Base-by-base conservation (phyloP, 306 rosid species). In the Albizia julibrissin region DNA sequence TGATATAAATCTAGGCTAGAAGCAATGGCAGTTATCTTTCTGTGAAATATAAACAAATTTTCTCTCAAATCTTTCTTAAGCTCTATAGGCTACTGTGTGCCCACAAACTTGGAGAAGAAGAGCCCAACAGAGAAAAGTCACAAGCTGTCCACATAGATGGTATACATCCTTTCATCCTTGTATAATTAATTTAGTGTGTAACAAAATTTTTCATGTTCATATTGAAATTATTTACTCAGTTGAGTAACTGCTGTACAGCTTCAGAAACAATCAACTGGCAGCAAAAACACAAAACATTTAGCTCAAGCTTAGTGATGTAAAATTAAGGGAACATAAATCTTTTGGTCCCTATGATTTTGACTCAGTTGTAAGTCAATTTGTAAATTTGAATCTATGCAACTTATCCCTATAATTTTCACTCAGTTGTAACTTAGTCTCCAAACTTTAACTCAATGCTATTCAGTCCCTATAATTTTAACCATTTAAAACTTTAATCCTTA, bases 1-100 rank as follows among this genome's bases (percentile, higher is more conserved):
- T 19, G 77, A 67, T 78, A 61, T 42, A 80, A 27, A 77, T 46
- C 75, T 54, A 72, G 70, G 74, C 68, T 26, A 29, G 85, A 50
- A 80, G 76, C 66, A 68, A 70, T 31, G 74, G 72, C 8, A 5
- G 33, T 46, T 52, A 18, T 29, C 21, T 69, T 68, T 77, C 44
- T 15, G 49, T 82, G 39, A 56, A 69, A 76, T 22, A n/a, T 19
- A 37, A 68, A 68, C 54, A 69, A 67, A 68, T 66, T 40, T 82
- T 40, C 56, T 46, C 33, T 34, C 62, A 43, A 37, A 82, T 71
- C 74, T 58, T 69, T 79, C 15, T 69, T 11, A 31, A 39, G 27
- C 42, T 58, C 43, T 9, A 37, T 37, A 46, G 84, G 72, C 74
- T 76, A 26, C 75, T 22, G 9, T 15, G 6, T 44, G 78, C 44